Base-by-base conservation (phyloP, 805 yeast species). In the Starmerella riodocensis region DNA sequence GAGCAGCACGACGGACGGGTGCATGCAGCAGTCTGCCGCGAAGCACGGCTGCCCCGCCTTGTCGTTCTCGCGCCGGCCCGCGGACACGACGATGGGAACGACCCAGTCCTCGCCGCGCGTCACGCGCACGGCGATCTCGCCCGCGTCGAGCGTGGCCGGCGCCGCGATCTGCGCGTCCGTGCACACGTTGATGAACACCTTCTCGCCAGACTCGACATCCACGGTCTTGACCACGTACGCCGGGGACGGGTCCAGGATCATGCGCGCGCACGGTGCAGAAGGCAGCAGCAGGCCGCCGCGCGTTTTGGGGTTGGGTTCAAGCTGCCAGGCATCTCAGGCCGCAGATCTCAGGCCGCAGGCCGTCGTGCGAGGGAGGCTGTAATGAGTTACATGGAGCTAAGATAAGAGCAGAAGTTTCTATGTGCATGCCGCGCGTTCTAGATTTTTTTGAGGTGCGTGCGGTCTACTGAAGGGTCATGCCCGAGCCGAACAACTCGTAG, bases 1-100 rank as follows among this genome's bases (percentile, higher is more conserved):
- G 78, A 86, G 76, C 31, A 63, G 60, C 61, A 76, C 67, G 35
- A 85, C 73, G 26, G 60, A 60, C 7, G 72, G 66, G 53, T 82
- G 75, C 42, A 84, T 70, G 34, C 86, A 75, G 57, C 95, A 85
- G 56, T 85, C 95, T 51, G 73, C 73, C 1, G 82, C 85, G 31
- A 69, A 60, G 31, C 85, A 73, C 13, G 62, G 56, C 3, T 61
- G 57, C 1, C 93, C 93, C 50, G 55, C 54, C 44, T 85, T 85
- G 56, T 86, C 95, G 12, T 44, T 54, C 32, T 70, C 78, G 6
- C 50, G 49, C 11, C 76, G 53, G 34, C 69, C 71, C 0, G 68
- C 64, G 0, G 88, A 74, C 0, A 82, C 73, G 1, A 80, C 69
- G 2, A 86, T 73, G 1, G 95, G 95, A 2, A 84, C 77, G 43